These are phyloP conservation scores for Ceratobasidium sp. DNA, from an alignment of 1,284 basidiomycete species.

Conservation along the genomic window DNA sequence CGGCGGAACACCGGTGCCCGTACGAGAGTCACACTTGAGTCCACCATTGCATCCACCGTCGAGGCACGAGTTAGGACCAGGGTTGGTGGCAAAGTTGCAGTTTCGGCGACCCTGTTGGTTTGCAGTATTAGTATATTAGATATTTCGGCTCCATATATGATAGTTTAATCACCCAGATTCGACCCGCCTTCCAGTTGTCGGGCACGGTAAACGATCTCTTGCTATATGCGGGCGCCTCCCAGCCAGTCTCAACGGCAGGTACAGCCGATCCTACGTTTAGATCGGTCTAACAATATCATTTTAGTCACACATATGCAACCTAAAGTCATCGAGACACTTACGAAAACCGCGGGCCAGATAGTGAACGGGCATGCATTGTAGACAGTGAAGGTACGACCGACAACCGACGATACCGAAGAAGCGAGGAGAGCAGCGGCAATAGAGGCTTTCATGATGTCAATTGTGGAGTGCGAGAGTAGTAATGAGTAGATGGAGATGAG, in stretches of 20 bases:
- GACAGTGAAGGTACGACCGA: background rate
- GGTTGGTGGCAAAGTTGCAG: no score
- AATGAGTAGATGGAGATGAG: background rate
- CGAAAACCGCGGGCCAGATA: background rate
- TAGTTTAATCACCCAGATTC: constrained; percentile 62
- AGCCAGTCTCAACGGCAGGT: constrained; percentile 52
- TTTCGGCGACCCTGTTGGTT: constrained; percentile 57
- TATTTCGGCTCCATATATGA: no score
- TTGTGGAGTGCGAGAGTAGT: background rate
- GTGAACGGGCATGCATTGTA: no score
- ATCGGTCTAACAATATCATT: constrained; percentile 42
- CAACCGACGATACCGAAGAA: background rate
- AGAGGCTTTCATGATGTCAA: background rate
- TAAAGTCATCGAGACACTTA: background rate
- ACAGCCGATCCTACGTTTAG: constrained; percentile 45
- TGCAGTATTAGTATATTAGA: background rate
- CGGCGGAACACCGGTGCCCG: no score
- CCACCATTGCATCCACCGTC: no score
- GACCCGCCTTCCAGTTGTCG: constrained; percentile 61
- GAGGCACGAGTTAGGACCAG: no score
- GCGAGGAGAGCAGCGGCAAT: background rate
- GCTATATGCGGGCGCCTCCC: constrained; percentile 58
- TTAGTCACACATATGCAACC: background rate
- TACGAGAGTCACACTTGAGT: no score
- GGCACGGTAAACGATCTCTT: constrained; percentile 59